phyloP scores from a whole-genome alignment of 768 basidiomycete species.

The Paxillus involutus region DNA sequence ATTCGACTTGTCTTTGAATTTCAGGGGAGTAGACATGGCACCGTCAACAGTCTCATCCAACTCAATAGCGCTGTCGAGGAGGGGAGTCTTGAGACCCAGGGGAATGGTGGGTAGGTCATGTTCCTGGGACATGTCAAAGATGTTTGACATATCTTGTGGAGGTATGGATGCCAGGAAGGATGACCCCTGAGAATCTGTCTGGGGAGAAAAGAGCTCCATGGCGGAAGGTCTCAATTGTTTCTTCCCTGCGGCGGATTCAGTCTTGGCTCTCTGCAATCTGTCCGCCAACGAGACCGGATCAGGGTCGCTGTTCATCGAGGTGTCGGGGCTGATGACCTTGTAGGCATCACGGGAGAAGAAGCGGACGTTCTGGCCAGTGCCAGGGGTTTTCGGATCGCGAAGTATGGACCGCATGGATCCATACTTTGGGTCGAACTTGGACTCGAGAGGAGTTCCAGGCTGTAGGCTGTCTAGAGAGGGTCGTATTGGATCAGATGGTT shows the following conservation, averaged over 20 bases:
- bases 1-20: conserved; percentile 2
- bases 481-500: conserved; percentile 19
- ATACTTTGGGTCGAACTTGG: conserved; percentile 19
- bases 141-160: conserved; percentile 39
- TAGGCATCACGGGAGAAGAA: conserved; percentile 74
- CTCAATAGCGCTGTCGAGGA: conserved; percentile 39
- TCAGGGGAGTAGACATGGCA: conserved; percentile 9
- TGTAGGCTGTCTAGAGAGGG: conserved; percentile 7
- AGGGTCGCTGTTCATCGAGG: conserved; percentile 43
- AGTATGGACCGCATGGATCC: conserved; percentile 72
- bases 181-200: conserved; percentile 12
- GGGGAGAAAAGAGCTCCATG: conserved; percentile 49
- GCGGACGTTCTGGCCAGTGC: conserved; percentile 76
- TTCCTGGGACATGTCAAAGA: conserved; percentile 57
- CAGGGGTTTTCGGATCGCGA: conserved; percentile 68
- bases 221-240: conserved; percentile 44
- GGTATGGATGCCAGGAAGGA: conserved; percentile 40
- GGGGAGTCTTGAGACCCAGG: conserved; percentile 15
- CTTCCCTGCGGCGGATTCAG: background rate
- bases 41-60: conserved; percentile 24
- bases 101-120: conserved; percentile 53
- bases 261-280: conserved; percentile 11
- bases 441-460: conserved; percentile 33
- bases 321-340: conserved; percentile 64
- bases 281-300: conserved; percentile 27